Base-by-base conservation (phyloP, 305 asterid species). In the Fraxinus dipetala region DNA sequence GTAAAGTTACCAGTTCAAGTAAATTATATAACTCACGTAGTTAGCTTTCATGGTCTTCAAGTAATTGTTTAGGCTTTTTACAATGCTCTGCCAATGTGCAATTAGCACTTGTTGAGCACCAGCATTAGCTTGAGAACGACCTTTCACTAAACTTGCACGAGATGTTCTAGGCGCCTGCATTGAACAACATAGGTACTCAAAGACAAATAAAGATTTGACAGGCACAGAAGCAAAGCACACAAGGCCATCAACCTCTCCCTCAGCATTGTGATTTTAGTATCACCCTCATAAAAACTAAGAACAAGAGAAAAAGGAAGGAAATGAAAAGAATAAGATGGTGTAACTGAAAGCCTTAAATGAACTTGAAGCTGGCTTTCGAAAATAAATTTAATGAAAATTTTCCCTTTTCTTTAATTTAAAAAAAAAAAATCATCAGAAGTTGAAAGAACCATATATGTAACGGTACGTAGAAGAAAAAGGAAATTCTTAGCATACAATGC, bases 61-160 rank as follows among this genome's bases (percentile, higher is more conserved):
- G 91, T 91, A 95, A 82, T 86, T 91, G 83, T 95, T 87, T 80
- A 96, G 88, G 92, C 94, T 89, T 89, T 92, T 95, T 36, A 92
- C 99, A 78, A 96, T 96, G 87, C 96, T 95, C 89, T 96, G 98
- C 99, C 99, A 96, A 80, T 96, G 99, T 76, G 95, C 98, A 86
- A 96, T 93, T 85, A 54, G 10, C 24, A 94, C 98, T 93, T 93
- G 96, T 85, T 94, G 98, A 79, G 98, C 98, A 87, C 87, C 99
- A 80, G 98, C 93, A 87, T 94, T 96, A 78, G 97, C 97, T 82
- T 92, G 98, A 76, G 97, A 85, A 20, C 98, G 97, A 38, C 95
- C 97, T 89, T 96, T 96, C 8, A 92, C 94, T 84, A 96, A 90
- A 90, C 98, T 91, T 78, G 95, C 83, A 85, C 99, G 98, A 76